Evolutionary conservation across 345 rosid species (phyloP).

Genomic region (Lumnitzera littorea): DNA sequence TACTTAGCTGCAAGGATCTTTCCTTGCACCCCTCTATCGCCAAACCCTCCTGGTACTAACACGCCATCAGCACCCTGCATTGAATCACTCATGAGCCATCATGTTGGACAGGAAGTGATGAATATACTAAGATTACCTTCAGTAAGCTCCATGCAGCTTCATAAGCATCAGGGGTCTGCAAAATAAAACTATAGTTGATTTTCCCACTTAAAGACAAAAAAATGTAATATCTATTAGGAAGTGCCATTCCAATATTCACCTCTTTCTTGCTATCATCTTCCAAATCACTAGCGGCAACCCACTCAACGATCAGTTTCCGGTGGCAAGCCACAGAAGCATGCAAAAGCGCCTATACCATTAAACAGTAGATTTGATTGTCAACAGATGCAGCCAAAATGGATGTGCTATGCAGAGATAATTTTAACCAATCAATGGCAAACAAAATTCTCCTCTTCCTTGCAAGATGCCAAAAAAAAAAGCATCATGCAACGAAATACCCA

Average conservation of each 20-base stretch:
- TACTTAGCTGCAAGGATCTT: constrained; percentile 83
- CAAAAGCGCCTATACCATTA: constrained; percentile 68
- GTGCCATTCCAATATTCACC: constrained; percentile 26
- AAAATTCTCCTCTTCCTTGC: too few relatives aligned
- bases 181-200: constrained; percentile 16
- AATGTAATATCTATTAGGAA: constrained; percentile 6
- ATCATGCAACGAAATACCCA: too few relatives aligned
- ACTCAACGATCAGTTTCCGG: constrained; percentile 73
- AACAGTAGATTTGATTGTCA: too few relatives aligned
- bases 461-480: too few relatives aligned
- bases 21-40: constrained; percentile 90
- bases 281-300: constrained; percentile 89
- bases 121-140: constrained; percentile 41
- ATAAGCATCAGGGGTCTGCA: constrained; percentile 71
- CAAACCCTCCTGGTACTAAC: constrained; percentile 99
- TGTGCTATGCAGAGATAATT: too few relatives aligned
- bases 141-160: constrained; percentile 72
- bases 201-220: constrained; percentile 1
- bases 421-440: too few relatives aligned
- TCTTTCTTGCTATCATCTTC: constrained; percentile 50
- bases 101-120: not conserved
- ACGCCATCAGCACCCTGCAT: constrained; percentile 85
- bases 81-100: not conserved
- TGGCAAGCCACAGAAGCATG: constrained; percentile 77
- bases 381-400: too few relatives aligned